Evolutionary conservation across 225 moss, liverwort and hornwort genomes (phyloP), one percentile per base, ranked within the genome.

Genomic region (Ulota crispa): DNA sequence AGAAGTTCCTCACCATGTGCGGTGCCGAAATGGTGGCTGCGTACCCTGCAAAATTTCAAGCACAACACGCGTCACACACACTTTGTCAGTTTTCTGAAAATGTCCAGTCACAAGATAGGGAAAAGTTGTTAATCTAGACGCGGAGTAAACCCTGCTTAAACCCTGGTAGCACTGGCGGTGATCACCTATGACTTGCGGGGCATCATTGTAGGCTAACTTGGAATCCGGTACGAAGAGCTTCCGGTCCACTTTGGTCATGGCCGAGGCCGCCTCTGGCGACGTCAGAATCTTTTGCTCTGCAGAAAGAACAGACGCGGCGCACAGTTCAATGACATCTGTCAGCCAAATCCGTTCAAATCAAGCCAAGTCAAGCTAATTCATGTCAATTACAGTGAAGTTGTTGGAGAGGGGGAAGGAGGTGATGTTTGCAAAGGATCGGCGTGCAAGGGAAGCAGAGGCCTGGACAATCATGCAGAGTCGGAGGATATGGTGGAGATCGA

Each of bases 181-280:
- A 52, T 63, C 71, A 95, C 98, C 94, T 88, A 96, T 99, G 80
- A 91, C 92, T 86, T 99, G 98, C 11, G 98, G 98, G 31, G 95
- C 88, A 77, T 99, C 98, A 65, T 96, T 93, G 80, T 99, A 99
- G 8, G 98, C 92, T 60, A 81, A 71, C 82, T 88, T 92, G 42
- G 91, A 91, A 36, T 88, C 85, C 11, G 98, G 95, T 60, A 99
- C 95, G 79, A 90, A 99, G 20, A 93, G 90, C 80, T 90, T 95
- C 36, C 98, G 82, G 85, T 99, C 95, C 85, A 99, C 93, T 86
- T 92, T 92, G 52, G 89, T 80, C 94, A 99, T 93, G 55, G 95
- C 95, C 70, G 87, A 86, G 3, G 90, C 95, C 63, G 91, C 94
- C 82, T 94, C 93, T 32, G 87, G 93, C 66, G 98, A 99, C 42